These are phyloP conservation scores for Linum tenue DNA, from an alignment of 345 rosid species.

Conservation along the genomic window DNA sequence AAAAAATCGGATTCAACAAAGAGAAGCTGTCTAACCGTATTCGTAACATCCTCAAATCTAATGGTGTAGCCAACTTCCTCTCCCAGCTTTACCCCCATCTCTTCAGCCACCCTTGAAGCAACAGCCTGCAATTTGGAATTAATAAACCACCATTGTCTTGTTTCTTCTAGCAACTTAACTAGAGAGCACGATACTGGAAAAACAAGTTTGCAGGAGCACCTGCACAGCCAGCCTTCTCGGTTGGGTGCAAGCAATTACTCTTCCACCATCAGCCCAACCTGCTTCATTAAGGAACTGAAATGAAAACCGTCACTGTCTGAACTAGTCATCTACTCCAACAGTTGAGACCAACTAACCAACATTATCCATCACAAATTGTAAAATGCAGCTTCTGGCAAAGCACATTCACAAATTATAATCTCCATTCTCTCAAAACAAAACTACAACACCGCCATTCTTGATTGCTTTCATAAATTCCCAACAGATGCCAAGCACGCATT, in stretches of 20 bases:
- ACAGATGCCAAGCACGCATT: neutral
- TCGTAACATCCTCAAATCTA: constrained; percentile 80
- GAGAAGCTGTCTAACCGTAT: constrained; percentile 41
- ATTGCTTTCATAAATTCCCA: neutral
- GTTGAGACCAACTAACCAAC: neutral
- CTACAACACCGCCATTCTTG: no score
- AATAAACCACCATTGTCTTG: neutral
- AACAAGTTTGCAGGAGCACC: constrained; percentile 29
- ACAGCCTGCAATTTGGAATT: constrained; percentile 43
- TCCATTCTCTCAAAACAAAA: no score
- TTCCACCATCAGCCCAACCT: constrained; percentile 98
- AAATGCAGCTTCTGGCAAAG: neutral
- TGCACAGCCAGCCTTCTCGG: constrained; percentile 93
- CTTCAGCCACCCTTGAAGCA: constrained; percentile 93
- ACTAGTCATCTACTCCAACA: neutral
- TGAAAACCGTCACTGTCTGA: neutral
- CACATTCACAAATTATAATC: neutral
- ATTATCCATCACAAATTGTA: no score
- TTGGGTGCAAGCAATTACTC: constrained; percentile 89
- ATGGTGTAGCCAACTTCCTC: constrained; percentile 93
- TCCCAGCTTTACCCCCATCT: constrained; percentile 89
- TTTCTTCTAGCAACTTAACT: neutral
- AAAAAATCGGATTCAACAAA: neutral
- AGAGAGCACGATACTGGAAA: neutral
- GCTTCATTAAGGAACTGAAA: constrained; percentile 87